Percentiles rank a stretch among this genome's conserved stretches.
These are phyloP conservation scores for Colletotrichum incanum DNA, from an alignment of 2,329 filamentous ascomycete genomes.

Conservation along the genomic window DNA sequence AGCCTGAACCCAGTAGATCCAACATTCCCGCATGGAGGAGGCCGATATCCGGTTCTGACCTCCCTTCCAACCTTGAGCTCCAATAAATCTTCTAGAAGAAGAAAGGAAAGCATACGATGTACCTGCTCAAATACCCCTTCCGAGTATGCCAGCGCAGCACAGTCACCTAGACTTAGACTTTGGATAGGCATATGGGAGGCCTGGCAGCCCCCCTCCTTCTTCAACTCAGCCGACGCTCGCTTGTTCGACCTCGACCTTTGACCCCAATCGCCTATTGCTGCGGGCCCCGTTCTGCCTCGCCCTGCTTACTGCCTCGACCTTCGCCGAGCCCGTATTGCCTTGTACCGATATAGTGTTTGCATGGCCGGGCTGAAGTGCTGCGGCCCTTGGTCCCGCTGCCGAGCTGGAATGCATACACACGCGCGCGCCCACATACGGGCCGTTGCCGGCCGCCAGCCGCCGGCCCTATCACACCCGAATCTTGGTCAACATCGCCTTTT, in stretches of 20 bases:
- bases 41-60: neutral
- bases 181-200: neutral
- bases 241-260: neutral
- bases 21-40: neutral
- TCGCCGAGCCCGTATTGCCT: neutral
- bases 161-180: neutral
- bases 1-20: neutral
- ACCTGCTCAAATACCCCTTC: neutral
- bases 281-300: neutral
- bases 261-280: neutral
- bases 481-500: neutral
- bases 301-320: neutral
- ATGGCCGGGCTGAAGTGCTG: neutral
- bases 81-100: constrained; percentile 4
- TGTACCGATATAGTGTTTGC: neutral
- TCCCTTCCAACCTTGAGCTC: neutral
- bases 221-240: neutral
- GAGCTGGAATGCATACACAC: too few relatives aligned
- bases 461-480: neutral
- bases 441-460: neutral
- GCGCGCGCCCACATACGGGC: too few relatives aligned
- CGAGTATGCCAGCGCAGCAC: neutral
- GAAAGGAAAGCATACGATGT: neutral
- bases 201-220: neutral
- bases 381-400: neutral